These are phyloP conservation scores for Sarcocystis neurona DNA, from an alignment of 169 alveolate genomes.

Conservation along the genomic window DNA sequence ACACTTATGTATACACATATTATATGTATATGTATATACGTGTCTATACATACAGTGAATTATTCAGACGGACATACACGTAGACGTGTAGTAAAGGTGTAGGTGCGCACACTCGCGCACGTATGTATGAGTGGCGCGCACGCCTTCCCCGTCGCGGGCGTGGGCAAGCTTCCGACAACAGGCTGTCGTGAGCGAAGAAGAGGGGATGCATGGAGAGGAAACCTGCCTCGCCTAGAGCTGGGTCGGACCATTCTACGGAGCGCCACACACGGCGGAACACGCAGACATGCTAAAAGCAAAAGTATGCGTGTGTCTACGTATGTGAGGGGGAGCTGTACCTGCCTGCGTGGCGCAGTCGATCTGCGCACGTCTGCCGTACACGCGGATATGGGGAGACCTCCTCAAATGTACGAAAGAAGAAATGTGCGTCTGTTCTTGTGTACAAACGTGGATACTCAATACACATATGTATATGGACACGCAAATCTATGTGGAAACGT, in stretches of 20 bases:
- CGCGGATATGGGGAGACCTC: not conserved
- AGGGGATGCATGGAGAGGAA: not conserved
- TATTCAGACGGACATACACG: not conserved
- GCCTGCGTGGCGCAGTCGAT: too few relatives aligned
- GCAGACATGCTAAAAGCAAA: too few relatives aligned
- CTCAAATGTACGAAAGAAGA: not conserved
- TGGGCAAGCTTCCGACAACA: not conserved
- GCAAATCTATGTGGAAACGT: too few relatives aligned
- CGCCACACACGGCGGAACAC: not conserved
- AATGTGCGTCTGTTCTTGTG: too few relatives aligned
- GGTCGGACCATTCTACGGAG: not conserved
- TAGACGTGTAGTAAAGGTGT: not conserved
- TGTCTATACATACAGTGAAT: not conserved
- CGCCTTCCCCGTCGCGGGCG: not conserved
- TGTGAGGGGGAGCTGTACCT: too few relatives aligned
- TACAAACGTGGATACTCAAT: not conserved
- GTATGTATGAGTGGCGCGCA: not conserved
- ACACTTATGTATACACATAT: not conserved
- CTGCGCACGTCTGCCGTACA: too few relatives aligned
- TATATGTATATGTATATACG: too few relatives aligned
- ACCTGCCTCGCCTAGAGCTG: not conserved
- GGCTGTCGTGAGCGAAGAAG: not conserved
- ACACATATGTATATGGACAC: not conserved
- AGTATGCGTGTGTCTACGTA: too few relatives aligned
- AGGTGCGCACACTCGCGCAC: not conserved